Percentiles rank a stretch among this genome's conserved stretches.
Conservation (phyloP, 2,329 filamentous ascomycete species). For the Penicillium freii region DNA sequence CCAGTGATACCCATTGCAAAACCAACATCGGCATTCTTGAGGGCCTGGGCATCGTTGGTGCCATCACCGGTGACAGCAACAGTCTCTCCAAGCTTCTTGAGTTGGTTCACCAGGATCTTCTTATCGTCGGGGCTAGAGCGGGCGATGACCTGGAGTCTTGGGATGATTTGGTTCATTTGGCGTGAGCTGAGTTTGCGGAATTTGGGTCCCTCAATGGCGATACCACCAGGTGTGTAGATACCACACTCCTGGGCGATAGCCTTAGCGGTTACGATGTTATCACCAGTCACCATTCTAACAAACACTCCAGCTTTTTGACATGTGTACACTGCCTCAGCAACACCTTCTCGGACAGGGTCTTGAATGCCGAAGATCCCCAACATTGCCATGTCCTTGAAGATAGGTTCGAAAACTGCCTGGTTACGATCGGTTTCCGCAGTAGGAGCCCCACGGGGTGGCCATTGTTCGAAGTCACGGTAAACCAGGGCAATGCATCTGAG, state of each 20-base stretch:
- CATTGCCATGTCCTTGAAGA: slow-evolving; percentile 67
- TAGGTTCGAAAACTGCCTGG: slow-evolving; percentile 63
- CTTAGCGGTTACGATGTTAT: slow-evolving; percentile 75
- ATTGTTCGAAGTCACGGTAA: slow-evolving; percentile 79
- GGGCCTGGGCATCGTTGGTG: slow-evolving; percentile 77
- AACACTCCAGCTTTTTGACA: slow-evolving; percentile 75
- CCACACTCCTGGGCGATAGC: slow-evolving; percentile 78
- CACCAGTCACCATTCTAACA: slow-evolving; percentile 82
- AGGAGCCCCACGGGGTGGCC: slow-evolving; percentile 69
- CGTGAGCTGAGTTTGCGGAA: slow-evolving; percentile 69
- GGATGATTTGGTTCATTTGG: slow-evolving; percentile 66
- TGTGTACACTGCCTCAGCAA: slow-evolving; percentile 68
- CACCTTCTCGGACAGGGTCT: slow-evolving; percentile 72
- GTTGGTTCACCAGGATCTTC: slow-evolving; percentile 66
- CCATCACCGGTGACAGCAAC: slow-evolving; percentile 82
- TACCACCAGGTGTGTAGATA: slow-evolving; percentile 65
- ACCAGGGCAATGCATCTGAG: slow-evolving; percentile 81
- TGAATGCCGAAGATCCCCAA: slow-evolving; percentile 75
- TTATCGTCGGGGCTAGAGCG: slow-evolving; percentile 75
- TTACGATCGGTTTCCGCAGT: slow-evolving; percentile 57
- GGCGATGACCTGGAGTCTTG: slow-evolving; percentile 68
- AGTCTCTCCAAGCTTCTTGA: slow-evolving; percentile 71
- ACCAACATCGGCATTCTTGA: slow-evolving; percentile 77
- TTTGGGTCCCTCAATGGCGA: slow-evolving; percentile 74
- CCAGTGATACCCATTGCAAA: slow-evolving; percentile 85